These are phyloP conservation scores for Solanum hybrid DNA, from an alignment of 305 asterid genomes.

Conservation along the genomic window DNA sequence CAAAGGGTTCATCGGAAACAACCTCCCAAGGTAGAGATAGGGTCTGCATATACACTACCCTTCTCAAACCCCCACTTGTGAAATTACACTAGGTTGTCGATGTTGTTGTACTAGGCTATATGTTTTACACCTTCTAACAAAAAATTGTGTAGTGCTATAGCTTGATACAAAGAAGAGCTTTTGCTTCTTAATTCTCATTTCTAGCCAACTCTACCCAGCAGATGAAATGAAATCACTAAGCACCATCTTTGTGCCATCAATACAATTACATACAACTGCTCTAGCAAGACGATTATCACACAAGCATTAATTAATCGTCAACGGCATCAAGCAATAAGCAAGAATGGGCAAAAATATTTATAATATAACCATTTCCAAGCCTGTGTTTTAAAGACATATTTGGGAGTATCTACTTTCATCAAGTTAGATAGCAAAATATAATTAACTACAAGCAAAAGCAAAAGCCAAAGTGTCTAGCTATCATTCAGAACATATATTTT, in stretches of 20 bases:
- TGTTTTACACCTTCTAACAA: neutral
- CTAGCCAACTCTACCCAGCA: neutral
- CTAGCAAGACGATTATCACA: neutral
- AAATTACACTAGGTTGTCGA: neutral
- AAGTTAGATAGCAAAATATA: slow-evolving; percentile 1
- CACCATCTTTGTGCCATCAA: neutral
- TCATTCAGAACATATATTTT: neutral
- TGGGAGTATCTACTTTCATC: neutral
- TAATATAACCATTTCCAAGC: neutral
- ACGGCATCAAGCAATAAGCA: neutral
- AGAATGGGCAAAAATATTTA: neutral
- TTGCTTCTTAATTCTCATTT: neutral
- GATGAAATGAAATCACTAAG: neutral
- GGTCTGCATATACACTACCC: neutral
- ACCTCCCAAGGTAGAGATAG: neutral
- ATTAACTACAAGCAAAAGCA: neutral
- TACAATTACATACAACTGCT: neutral
- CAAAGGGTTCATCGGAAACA: neutral
- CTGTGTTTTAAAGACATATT: neutral
- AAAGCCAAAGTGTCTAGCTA: neutral
- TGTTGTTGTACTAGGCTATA: neutral
- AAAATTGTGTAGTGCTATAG: neutral
- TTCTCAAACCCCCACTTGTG: neutral
- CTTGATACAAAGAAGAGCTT: neutral
- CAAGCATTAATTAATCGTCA: neutral